phyloP scores from a whole-genome alignment of 78 protist species.

The Guillardia theta region DNA sequence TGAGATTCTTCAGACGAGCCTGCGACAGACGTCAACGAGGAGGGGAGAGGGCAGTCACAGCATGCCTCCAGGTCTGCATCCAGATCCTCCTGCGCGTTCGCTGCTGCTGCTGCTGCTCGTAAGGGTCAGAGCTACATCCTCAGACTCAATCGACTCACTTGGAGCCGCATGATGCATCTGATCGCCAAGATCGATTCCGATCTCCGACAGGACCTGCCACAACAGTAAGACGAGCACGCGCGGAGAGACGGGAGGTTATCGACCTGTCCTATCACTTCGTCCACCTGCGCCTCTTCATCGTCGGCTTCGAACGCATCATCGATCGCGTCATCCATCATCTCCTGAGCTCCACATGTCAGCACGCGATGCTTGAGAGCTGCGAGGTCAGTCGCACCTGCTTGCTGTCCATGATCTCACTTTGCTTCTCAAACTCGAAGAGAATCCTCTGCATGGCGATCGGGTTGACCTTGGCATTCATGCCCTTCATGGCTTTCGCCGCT shows the following conservation, averaged over 20 bases:
- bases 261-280: background rate
- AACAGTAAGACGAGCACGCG: background rate
- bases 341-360: background rate
- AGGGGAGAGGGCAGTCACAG: background rate
- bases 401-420: background rate
- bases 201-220: background rate
- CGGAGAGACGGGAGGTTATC: background rate
- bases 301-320: background rate
- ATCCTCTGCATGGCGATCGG: slow-evolving; percentile 3
- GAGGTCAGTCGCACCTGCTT: background rate
- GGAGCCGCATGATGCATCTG: background rate
- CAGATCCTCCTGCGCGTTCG: too few species aligned
- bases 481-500: slow-evolving; percentile 50
- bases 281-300: background rate
- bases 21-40: background rate
- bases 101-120: too few species aligned
- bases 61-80: too few species aligned
- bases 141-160: too few species aligned
- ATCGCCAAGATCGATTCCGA: background rate
- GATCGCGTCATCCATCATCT: background rate
- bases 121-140: too few species aligned
- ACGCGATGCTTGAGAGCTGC: background rate
- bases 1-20: too few species aligned
- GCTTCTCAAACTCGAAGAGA: slow-evolving; percentile 26
- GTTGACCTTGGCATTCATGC: background rate